Evolutionary conservation across 2,329 filamentous ascomycete species (phyloP).

Genomic region (Onygena corvina): DNA sequence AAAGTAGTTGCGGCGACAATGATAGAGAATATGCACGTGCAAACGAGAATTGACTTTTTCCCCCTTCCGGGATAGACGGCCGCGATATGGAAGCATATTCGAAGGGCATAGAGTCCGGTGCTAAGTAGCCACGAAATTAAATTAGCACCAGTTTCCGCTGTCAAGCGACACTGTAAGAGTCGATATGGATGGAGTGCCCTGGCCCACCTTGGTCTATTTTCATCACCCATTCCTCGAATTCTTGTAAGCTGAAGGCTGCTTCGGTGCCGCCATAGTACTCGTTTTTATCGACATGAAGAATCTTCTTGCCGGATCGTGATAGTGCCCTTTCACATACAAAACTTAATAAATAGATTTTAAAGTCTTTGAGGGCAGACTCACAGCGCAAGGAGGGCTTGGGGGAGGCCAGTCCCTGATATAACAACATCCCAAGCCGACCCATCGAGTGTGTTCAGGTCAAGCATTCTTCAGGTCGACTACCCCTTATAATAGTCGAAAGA

Average conservation of each 20-base stretch:
- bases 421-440: slow-evolving; percentile 69
- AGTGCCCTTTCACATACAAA: slow-evolving; percentile 56
- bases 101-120: slow-evolving; percentile 27
- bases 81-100: slow-evolving; percentile 28
- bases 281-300: slow-evolving; percentile 80
- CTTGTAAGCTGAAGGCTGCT: slow-evolving; percentile 72
- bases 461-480: slow-evolving; percentile 1
- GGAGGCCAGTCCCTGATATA: slow-evolving; percentile 65
- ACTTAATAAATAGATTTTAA: not conserved
- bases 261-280: slow-evolving; percentile 78
- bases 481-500: not conserved
- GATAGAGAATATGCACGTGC: slow-evolving; percentile 71
- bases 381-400: slow-evolving; percentile 70
- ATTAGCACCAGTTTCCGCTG: slow-evolving; percentile 11
- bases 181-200: slow-evolving; percentile 7
- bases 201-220: slow-evolving; percentile 33
- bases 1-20: slow-evolving; percentile 74
- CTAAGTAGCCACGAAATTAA: slow-evolving; percentile 23
- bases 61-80: slow-evolving; percentile 15
- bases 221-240: slow-evolving; percentile 63
- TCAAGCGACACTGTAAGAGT: not conserved
- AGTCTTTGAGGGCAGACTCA: slow-evolving; percentile 32
- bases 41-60: slow-evolving; percentile 25
- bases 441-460: slow-evolving; percentile 58
- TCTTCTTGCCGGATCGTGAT: slow-evolving; percentile 80